Percentiles rank a stretch among this genome's conserved stretches.
Evolutionary conservation across 2,329 filamentous ascomycete species (phyloP).

Genomic region (Diaporthe sp.): DNA sequence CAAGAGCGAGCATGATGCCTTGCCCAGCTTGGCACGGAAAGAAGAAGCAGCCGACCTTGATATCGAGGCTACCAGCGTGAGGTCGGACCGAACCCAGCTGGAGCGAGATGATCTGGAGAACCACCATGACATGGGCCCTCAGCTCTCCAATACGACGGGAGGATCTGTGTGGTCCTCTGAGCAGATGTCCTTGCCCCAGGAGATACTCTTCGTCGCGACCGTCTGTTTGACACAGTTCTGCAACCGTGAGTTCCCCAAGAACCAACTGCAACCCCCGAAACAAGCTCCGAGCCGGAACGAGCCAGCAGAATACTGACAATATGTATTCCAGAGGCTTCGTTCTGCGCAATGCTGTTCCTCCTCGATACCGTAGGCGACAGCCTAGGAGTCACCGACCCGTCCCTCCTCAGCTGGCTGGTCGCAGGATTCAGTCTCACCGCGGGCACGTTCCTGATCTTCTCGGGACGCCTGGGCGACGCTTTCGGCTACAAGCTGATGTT

Average conservation of each 20-base stretch:
- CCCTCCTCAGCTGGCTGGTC: conserved; percentile 58
- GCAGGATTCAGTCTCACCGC: conserved; percentile 60
- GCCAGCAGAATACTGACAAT: neutral
- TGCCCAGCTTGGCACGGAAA: neutral
- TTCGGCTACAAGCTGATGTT: conserved; percentile 62
- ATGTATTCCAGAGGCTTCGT: conserved; percentile 37
- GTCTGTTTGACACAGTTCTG: conserved; percentile 43
- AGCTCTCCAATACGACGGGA: conserved; percentile 30
- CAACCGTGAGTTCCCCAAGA: conserved; percentile 34
- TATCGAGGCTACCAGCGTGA: neutral
- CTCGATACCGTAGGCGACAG: conserved; percentile 59
- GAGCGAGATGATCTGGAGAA: neutral
- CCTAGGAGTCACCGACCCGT: conserved; percentile 55
- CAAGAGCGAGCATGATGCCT: neutral
- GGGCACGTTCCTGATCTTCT: conserved; percentile 62
- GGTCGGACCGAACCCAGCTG: neutral
- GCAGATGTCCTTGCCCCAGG: conserved; percentile 39
- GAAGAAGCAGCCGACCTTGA: neutral
- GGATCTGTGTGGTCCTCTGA: conserved; percentile 36
- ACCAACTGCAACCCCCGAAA: too few species aligned
- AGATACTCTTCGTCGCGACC: conserved; percentile 41
- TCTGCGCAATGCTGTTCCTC: conserved; percentile 44
- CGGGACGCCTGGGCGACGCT: conserved; percentile 60
- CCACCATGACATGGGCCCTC: conserved; percentile 3
- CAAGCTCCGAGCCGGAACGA: neutral